phyloP scores from a whole-genome alignment of 2,329 filamentous ascomycete genomes.

The Alternaria arborescens region DNA sequence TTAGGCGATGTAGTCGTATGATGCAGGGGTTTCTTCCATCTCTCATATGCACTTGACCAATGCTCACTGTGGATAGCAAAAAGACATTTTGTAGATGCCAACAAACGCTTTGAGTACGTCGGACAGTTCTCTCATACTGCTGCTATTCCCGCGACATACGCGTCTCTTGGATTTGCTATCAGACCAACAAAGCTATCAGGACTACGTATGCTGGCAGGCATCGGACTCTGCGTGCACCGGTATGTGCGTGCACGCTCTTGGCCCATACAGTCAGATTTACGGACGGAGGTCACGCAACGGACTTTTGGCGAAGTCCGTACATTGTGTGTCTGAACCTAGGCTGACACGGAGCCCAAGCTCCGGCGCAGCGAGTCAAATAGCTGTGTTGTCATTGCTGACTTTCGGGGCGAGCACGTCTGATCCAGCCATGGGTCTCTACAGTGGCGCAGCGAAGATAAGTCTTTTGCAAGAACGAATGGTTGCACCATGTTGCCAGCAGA shows the following conservation, averaged over 20 bases:
- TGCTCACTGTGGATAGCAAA: neutral
- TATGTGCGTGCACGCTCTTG: neutral
- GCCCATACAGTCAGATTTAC: too few species aligned
- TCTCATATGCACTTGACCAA: neutral
- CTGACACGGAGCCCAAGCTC: neutral
- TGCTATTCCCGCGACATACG: neutral
- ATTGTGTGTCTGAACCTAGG: too few species aligned
- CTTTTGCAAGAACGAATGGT: neutral
- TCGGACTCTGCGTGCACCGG: neutral
- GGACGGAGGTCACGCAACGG: too few species aligned
- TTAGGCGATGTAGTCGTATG: neutral
- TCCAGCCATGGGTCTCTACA: neutral
- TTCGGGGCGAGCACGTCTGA: neutral
- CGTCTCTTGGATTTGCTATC: neutral
- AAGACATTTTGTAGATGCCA: neutral
- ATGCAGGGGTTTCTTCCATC: neutral
- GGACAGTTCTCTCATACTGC: neutral
- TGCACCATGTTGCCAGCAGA: neutral
- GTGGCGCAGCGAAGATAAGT: neutral
- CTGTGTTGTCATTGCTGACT: neutral
- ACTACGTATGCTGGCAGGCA: neutral
- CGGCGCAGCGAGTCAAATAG: neutral
- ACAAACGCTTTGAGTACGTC: neutral
- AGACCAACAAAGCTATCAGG: neutral
- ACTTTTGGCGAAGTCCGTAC: neutral